These are phyloP conservation scores for Rhizopus sp. DNA, from an alignment of 371 early-diverging fungal genomes.

Conservation along the genomic window DNA sequence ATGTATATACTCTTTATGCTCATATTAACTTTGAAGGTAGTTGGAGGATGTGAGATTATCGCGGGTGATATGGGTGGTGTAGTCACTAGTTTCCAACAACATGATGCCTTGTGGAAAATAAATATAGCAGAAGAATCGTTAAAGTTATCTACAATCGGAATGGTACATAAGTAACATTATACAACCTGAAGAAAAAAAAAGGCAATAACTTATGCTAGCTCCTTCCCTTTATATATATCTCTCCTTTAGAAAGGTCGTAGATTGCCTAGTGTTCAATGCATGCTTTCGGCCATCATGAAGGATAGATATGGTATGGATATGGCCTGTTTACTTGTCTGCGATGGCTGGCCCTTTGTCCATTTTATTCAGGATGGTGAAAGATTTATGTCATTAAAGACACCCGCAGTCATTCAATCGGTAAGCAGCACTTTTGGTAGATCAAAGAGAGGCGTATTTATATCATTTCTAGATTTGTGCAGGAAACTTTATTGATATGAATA, in stretches of 20 bases:
- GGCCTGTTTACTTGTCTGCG: conserved; percentile 43
- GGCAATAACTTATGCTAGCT: neutral
- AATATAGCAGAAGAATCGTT: conserved; percentile 45
- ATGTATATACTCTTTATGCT: neutral
- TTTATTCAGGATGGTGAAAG: conserved; percentile 40
- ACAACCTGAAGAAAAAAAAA: neutral
- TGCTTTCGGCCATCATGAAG: conserved; percentile 34
- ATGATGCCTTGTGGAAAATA: conserved; percentile 45
- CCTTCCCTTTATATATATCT: neutral
- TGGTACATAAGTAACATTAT: conserved; percentile 16
- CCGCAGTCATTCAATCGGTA: conserved; percentile 46
- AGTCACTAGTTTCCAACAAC: conserved; percentile 47
- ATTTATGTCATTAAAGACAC: conserved; percentile 28
- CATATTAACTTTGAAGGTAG: conserved; percentile 14
- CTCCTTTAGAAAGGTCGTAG: conserved; percentile 27
- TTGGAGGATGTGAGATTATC: conserved; percentile 47
- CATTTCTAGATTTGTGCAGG: conserved; percentile 44
- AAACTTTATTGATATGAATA: conserved; percentile 28
- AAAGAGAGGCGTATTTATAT: neutral
- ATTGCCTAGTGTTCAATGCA: conserved; percentile 39
- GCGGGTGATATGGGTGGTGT: conserved; percentile 48
- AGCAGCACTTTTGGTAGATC: conserved; percentile 2
- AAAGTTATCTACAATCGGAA: conserved; percentile 24
- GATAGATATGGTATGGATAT: conserved; percentile 39
- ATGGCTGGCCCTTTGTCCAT: conserved; percentile 46